Evolutionary conservation across 805 yeast genomes (phyloP).

Genomic region (Candida koratica): DNA sequence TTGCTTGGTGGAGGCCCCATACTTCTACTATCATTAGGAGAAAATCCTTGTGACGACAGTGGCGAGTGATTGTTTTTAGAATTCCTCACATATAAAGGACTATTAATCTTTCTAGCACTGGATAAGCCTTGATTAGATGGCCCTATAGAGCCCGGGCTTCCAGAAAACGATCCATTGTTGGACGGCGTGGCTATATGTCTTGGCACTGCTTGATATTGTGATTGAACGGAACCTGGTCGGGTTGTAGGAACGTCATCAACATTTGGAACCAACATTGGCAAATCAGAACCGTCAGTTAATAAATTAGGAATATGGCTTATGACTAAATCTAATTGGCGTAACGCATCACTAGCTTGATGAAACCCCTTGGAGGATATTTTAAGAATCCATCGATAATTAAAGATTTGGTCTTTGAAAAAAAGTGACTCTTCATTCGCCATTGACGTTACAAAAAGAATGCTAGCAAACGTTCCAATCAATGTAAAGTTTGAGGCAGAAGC

Average conservation of each 20-base stretch:
- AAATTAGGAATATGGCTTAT: constrained; percentile 74
- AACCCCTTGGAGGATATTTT: constrained; percentile 73
- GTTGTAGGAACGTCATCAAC: constrained; percentile 21
- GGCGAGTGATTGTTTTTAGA: constrained; percentile 6
- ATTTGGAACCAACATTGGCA: constrained; percentile 35
- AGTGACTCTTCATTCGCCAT: constrained; percentile 57
- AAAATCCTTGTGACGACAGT: constrained; percentile 9
- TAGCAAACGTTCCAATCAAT: constrained; percentile 83
- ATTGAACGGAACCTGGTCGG: constrained; percentile 15
- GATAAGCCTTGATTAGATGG: background rate
- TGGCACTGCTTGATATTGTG: constrained; percentile 10
- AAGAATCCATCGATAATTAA: constrained; percentile 72
- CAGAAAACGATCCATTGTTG: constrained; percentile 8
- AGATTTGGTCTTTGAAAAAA: constrained; percentile 62
- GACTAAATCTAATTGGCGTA: constrained; percentile 66
- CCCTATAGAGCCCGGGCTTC: constrained; percentile 5
- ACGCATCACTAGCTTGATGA: constrained; percentile 72
- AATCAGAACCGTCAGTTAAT: constrained; percentile 35
- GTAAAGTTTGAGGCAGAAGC: constrained; percentile 76
- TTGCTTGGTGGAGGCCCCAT: constrained; percentile 11
- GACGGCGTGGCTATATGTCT: constrained; percentile 6
- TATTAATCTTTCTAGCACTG: background rate
- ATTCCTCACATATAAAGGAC: constrained; percentile 1
- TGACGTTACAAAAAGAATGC: constrained; percentile 70
- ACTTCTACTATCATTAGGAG: constrained; percentile 7